Evolutionary conservation across 108 stramenopile genomes (phyloP), one percentile per base, ranked within the genome.

Genomic region (Fragilaria crotonensis): DNA sequence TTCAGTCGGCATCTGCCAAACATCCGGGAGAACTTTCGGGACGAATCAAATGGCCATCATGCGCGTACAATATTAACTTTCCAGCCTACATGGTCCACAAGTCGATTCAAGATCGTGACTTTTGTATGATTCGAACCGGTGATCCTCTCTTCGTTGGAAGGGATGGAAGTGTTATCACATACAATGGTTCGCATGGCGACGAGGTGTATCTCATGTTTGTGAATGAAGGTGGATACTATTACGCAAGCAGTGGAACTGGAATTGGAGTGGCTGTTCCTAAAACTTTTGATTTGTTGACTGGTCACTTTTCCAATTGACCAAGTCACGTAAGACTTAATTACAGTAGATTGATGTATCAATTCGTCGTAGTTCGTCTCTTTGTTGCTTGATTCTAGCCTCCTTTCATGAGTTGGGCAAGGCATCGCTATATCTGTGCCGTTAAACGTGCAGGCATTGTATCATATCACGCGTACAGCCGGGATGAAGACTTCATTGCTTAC

Each of bases 221-320:
- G 28, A 93, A 93, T 61, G 92, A 93, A 55, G 92, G 79, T 30
- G 92, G 87, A 36, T 93, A 93, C 55, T 93, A 90, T 68, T 86
- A 89, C 52, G 73, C 67, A 2, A 85, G 84, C 51, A 71, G 69
- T 54, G 87, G 87, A 20, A 85, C 88, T 3, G 88, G 88, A 0
- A 81, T 89, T 28, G 73, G 78, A 30, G 82, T 89, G 4, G 88
- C 88, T 22, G 58, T 78, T 0, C 47, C 47, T 36, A 72, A 75
- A 44, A 59, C 76, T 32, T 85, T 66, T 54, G 76, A 82, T 64
- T 72, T 73, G 61, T 56, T 64, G 27, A 76, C 77, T 3, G 81
- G 70, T 57, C 50, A 46, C 46, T 31, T 25, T 33, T 32, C n/a
- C n/a, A n/a, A n/a, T n/a, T n/a, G n/a, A n/a, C n/a, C n/a, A n/a